Evolutionary conservation across 78 protist genomes (phyloP), one percentile per base, ranked within the genome.

Genomic region (Polysphondylium violaceum): DNA sequence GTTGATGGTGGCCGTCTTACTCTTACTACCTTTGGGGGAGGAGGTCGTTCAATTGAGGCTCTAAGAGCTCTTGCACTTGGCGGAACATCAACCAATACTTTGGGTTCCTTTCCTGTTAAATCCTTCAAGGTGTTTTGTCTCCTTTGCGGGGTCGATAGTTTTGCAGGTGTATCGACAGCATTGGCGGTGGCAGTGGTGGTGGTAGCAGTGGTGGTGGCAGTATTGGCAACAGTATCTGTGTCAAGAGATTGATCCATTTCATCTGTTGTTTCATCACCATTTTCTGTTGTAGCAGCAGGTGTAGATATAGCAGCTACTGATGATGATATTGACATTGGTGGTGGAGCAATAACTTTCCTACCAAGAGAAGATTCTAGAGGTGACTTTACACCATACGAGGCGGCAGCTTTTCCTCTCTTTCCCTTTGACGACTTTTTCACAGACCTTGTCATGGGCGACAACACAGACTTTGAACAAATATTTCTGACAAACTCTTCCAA

Each of bases 401-500:
- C n/a, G 12, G 14, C 17, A 3, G 3, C 31, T 47, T 12, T 47
- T 17, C 61, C 41, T 3, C 23, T 43, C 6, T 5, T 43, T 43
- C 3, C 3, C 11, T 12, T 51, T 44, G n/a, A 59, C 27, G 43
- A 50, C 9, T n/a, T 27, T 63, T 23, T 5, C 29, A 38, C 41
- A 61, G 41, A 17, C 1, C 63, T 63, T 74, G 36, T n/a, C 17
- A 33, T 63, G 71, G 31, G 17, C 55, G 73, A 65, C 40, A 63
- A 27, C 17, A 21, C 17, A 63, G 11, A 63, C 19, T 63, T 19
- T 65, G 33, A 36, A 65, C 40, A 25, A 65, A 65, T n/a, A 21
- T 4, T 38, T 65, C 51, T 43, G 40, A 65, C n/a, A n/a, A n/a
- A n/a, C n/a, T n/a, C n/a, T n/a, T 25, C 44, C 60, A 3, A 11